A percentile compares a stretch with the other conserved stretches of the same genome.
These are phyloP conservation scores for Yamadazyma friedrichii DNA, from an alignment of 1,139 yeast genomes.

Conservation along the genomic window DNA sequence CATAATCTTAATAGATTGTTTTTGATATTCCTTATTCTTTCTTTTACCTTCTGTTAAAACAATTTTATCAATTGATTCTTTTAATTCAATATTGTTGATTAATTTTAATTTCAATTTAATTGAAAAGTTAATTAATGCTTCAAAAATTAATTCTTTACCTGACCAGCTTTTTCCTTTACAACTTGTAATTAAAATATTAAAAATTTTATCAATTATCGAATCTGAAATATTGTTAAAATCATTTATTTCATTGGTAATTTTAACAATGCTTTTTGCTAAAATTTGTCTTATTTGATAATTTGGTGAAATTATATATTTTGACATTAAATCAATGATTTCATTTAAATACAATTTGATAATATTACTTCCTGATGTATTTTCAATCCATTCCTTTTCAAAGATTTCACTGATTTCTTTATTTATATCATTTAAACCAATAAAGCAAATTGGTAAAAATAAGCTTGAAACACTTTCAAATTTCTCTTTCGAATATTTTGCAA, in stretches of 20 bases:
- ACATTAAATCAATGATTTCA: slow-evolving; percentile 64
- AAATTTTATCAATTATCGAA: slow-evolving; percentile 33
- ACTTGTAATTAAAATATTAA: slow-evolving; percentile 59
- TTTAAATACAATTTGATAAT: slow-evolving; percentile 67
- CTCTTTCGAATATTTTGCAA: slow-evolving; percentile 74
- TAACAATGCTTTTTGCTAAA: slow-evolving; percentile 69
- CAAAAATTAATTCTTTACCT: slow-evolving; percentile 77
- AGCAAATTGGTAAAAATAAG: slow-evolving; percentile 74
- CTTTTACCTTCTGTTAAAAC: slow-evolving; percentile 64
- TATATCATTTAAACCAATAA: slow-evolving; percentile 72
- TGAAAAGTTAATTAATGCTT: slow-evolving; percentile 64
- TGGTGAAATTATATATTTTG: slow-evolving; percentile 51
- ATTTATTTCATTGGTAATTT: slow-evolving; percentile 48
- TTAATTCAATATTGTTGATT: slow-evolving; percentile 21
- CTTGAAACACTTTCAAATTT: slow-evolving; percentile 62
- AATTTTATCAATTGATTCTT: slow-evolving; percentile 37
- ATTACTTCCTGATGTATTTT: slow-evolving; percentile 68
- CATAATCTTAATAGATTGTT: slow-evolving; percentile 46
- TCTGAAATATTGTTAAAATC: slow-evolving; percentile 31
- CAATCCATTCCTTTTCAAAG: slow-evolving; percentile 76
- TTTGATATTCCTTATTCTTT: slow-evolving; percentile 64
- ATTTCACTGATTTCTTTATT: slow-evolving; percentile 42
- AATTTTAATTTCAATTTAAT: slow-evolving; percentile 40
- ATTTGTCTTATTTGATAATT: slow-evolving; percentile 68
- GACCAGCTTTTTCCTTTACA: slow-evolving; percentile 82